Base-by-base conservation (phyloP, 2,329 filamentous ascomycete species). In the Sphaerulina musiva region DNA sequence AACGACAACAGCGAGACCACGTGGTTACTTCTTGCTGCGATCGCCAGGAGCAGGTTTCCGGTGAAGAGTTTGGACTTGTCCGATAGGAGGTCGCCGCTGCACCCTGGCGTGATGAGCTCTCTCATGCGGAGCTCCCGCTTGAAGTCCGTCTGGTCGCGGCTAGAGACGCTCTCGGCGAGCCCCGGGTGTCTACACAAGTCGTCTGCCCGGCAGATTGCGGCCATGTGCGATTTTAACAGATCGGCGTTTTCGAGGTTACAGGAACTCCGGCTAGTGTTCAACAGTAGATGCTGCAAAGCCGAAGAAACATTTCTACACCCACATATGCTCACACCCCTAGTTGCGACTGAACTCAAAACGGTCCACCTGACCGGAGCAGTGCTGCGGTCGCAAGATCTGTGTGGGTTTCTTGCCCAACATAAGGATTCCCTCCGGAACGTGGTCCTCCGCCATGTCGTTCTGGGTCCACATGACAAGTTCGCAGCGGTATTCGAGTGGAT, bases 1-100 rank as follows among this genome's bases (percentile, higher is more conserved):
- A 40, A 51, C 31, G 40, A 44, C n/a, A 32, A 36, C 29, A 40
- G 48, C 40, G 29, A 51, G 48, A 51, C 48, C n/a, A 40, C 48
- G n/a, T 44, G 40, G 4, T 10, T 51, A n/a, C 48, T 51, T 10
- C 32, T 51, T 20, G 36, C 48, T 38, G 48, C 48, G 6, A 36
- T 51, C n/a, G 40, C 48, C 29, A 23, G 43, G 31, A 40, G 40
- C 9, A 26, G 38, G n/a, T 51, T 45, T 8, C 48, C 48, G 14
- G 48, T 44, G 10, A 40, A 29, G 14, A 23, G 12, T n/a, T 20
- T 51, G 39, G 31, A 29, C 26, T 29, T 51, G 6, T 51, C 31
- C 1, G 29, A 36, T 4, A 43, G 31, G 9, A 43, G 44, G 40
- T 29, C 48, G 29, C 39, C 48, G 11, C 26, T 51, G 48, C 29